phyloP scores from a whole-genome alignment of 129 eudicot genomes.

The Pulicaria dysenterica region DNA sequence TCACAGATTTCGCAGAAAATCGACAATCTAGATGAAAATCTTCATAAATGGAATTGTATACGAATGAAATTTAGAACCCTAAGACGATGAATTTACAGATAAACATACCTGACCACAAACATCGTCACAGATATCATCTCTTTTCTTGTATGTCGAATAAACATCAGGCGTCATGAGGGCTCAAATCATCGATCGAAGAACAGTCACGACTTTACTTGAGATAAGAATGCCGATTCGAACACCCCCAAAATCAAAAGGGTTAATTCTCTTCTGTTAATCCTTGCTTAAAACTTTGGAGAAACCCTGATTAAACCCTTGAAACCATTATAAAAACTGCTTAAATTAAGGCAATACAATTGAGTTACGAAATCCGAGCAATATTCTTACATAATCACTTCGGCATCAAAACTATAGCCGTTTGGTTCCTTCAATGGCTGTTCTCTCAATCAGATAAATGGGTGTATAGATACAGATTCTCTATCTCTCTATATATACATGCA shows the following conservation, averaged over 20 bases:
- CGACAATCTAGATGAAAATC: constrained; percentile 4
- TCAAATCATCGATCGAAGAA: not conserved
- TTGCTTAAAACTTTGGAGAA: not conserved
- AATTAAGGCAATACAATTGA: not conserved
- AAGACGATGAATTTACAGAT: not conserved
- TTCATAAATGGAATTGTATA: not conserved
- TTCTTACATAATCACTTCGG: constrained; percentile 3
- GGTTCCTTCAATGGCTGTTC: not conserved
- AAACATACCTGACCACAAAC: constrained; percentile 60
- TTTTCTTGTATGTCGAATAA: constrained; percentile 61
- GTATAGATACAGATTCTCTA: constrained; percentile 32
- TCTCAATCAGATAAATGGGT: constrained; percentile 12
- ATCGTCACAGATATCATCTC: constrained; percentile 66
- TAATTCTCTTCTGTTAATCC: not conserved
- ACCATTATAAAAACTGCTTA: not conserved
- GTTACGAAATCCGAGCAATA: too few species aligned
- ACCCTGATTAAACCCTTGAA: constrained; percentile 19
- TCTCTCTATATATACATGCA: constrained; percentile 40
- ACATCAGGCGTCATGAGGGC: constrained; percentile 45
- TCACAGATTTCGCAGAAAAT: not conserved
- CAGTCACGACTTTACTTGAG: constrained; percentile 6
- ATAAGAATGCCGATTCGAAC: constrained; percentile 22
- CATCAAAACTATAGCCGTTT: constrained; percentile 12
- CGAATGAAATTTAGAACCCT: constrained; percentile 9
- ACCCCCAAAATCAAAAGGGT: not conserved